These are phyloP conservation scores for Tausonia pullulans DNA, from an alignment of 1,284 basidiomycete species.

Conservation along the genomic window DNA sequence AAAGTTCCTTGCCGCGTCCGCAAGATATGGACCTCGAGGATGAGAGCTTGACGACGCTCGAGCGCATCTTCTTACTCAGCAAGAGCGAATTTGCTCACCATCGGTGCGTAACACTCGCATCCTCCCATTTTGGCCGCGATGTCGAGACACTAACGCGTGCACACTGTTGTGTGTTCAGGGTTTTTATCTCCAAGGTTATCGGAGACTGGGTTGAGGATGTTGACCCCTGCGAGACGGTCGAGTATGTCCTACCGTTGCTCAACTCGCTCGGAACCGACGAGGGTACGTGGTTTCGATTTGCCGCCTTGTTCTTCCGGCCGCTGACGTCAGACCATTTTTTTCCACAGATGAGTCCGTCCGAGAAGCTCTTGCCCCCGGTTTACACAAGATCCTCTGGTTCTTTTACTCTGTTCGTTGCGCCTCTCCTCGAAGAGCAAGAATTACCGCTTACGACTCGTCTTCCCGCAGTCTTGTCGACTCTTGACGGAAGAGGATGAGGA, in stretches of 20 bases:
- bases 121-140: too few species aligned
- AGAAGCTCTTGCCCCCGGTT: constrained; percentile 72
- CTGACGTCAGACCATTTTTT: neutral
- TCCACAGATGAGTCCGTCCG: constrained; percentile 72
- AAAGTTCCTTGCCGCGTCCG: neutral
- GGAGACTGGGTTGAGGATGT: constrained; percentile 63
- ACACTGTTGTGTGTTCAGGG: neutral
- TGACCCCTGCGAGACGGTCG: constrained; percentile 76
- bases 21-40: constrained; percentile 31
- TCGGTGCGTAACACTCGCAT: constrained; percentile 30
- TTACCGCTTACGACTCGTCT: neutral
- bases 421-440: neutral
- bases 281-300: constrained; percentile 41
- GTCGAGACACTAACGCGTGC: too few species aligned
- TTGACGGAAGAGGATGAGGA: constrained; percentile 17
- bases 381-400: constrained; percentile 84
- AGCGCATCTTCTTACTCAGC: constrained; percentile 89
- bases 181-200: constrained; percentile 67
- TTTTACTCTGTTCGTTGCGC: constrained; percentile 61
- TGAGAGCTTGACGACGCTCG: constrained; percentile 68
- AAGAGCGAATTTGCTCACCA: constrained; percentile 76
- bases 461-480: constrained; percentile 20
- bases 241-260: constrained; percentile 86
- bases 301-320: constrained; percentile 7
- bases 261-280: constrained; percentile 78